Evolutionary conservation across 2,329 filamentous ascomycete genomes (phyloP), one percentile per base, ranked within the genome.

Genomic region (Trichophyton mentagrophytes): DNA sequence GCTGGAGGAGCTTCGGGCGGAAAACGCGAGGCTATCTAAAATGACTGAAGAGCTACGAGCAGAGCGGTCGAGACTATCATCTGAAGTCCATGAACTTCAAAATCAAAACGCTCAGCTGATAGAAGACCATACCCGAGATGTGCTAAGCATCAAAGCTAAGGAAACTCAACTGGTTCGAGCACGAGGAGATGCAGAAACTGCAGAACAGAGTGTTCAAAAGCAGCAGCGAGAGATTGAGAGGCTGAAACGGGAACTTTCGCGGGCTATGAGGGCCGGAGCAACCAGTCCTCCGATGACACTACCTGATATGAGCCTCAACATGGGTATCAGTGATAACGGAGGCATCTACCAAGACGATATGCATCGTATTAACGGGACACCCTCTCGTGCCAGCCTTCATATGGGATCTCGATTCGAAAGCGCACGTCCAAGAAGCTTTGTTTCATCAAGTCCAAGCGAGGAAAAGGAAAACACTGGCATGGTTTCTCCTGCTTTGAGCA

Each of bases 21-120:
- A 95, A 63, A 91, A 92, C 67, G 91, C 96, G 56, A 82, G 87
- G 33, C 78, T 96, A 3, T 79, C 82, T 22, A 84, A 85, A 60
- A 83, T 89, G 65, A 83, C 85, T 8, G 90, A 96, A 60, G 91
- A 96, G 51, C 78, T 91, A 66, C 84, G 89, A 60, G 83, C 89
- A 55, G 92, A 96, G 70, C 86, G 89, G 64, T 84, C 85, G 61
- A 91, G 87, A 69, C 81, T 96, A 57, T 82, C 85, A 62, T 93
- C 90, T 0, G 90, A 96, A 72, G 87, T 97, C 47, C 87, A 92
- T 66, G 93, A 97, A 74, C 81, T 99, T 33, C 95, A 96, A 75
- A 95, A 96, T 68, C 90, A 96, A 71, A 99, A 99, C 69, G 93
- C 93, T 25, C 88, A 93, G 64, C 80, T 99, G 38, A 99, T 99